These are phyloP conservation scores for Chlorella sp. DNA, from an alignment of 139 green algal species.

Conservation along the genomic window DNA sequence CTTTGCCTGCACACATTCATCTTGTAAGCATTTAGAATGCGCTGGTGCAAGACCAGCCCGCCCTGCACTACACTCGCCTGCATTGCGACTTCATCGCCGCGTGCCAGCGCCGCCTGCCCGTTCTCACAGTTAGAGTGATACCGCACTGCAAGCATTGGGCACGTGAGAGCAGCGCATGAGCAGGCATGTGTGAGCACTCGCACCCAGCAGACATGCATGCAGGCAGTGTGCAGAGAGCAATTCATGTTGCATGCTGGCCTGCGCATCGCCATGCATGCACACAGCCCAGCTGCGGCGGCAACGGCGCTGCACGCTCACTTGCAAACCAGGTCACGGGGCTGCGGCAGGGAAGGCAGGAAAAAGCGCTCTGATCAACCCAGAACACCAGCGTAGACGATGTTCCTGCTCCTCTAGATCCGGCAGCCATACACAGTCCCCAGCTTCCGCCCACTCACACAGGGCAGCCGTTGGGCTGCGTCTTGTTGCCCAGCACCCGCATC, in stretches of 20 bases:
- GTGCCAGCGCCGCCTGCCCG: neutral
- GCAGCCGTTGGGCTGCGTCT: constrained; percentile 1
- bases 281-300: too few relatives aligned
- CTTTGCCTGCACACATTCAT: too few relatives aligned
- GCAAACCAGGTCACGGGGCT: constrained; percentile 17
- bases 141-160: too few relatives aligned
- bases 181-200: too few relatives aligned
- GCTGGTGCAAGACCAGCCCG: neutral
- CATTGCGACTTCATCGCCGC: constrained; percentile 15
- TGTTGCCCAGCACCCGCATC: neutral
- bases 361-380: neutral
- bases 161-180: too few relatives aligned
- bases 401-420: too few relatives aligned
- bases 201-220: too few relatives aligned
- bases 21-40: neutral
- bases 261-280: too few relatives aligned
- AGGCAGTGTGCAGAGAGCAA: too few relatives aligned
- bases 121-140: constrained; percentile 7
- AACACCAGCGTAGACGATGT: too few relatives aligned
- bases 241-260: too few relatives aligned
- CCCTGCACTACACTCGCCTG: neutral
- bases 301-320: neutral
- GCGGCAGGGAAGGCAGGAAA: neutral
- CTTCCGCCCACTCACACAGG: neutral
- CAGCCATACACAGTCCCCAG: neutral